These are phyloP conservation scores for Tanozyma kutaoensis DNA, from an alignment of 805 yeast species.

Conservation along the genomic window DNA sequence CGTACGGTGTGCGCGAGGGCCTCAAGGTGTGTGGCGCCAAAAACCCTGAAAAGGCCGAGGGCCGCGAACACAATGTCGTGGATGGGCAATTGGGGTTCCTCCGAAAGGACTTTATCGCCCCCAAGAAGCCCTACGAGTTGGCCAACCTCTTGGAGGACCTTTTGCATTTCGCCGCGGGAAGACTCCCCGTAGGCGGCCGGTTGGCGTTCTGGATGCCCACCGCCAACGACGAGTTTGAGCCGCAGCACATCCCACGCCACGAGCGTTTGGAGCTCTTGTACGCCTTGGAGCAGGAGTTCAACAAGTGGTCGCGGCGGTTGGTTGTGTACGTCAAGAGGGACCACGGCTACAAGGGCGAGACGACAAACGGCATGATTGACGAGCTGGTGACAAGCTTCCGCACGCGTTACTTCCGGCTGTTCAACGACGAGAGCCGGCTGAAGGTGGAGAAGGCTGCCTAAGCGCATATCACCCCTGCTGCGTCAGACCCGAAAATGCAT, in stretches of 20 bases:
- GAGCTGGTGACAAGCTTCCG: conserved; percentile 46
- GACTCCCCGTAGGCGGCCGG: conserved; percentile 66
- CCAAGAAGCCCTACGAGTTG: conserved; percentile 81
- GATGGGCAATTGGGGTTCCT: conserved; percentile 70
- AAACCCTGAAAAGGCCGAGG: conserved; percentile 50
- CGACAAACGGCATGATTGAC: conserved; percentile 29
- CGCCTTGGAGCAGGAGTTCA: conserved; percentile 75
- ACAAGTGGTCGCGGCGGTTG: conserved; percentile 86
- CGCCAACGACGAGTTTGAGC: conserved; percentile 71
- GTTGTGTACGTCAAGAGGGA: conserved; percentile 66
- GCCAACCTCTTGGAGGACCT: conserved; percentile 69
- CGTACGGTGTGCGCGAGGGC: conserved; percentile 95
- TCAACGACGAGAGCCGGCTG: conserved; percentile 24
- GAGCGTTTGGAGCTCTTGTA: conserved; percentile 54
- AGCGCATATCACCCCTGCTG: background rate
- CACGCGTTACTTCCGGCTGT: conserved; percentile 63
- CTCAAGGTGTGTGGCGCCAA: conserved; percentile 84
- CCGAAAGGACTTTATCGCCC: conserved; percentile 76
- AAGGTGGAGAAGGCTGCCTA: background rate
- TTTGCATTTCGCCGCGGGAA: conserved; percentile 53
- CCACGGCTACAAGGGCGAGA: conserved; percentile 32
- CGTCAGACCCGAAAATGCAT: background rate
- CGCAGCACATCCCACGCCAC: conserved; percentile 68
- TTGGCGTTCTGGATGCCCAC: conserved; percentile 97
- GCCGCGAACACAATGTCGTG: conserved; percentile 61